Conservation (phyloP, 108 stramenopile species). For the Skeletonema menzelii region DNA sequence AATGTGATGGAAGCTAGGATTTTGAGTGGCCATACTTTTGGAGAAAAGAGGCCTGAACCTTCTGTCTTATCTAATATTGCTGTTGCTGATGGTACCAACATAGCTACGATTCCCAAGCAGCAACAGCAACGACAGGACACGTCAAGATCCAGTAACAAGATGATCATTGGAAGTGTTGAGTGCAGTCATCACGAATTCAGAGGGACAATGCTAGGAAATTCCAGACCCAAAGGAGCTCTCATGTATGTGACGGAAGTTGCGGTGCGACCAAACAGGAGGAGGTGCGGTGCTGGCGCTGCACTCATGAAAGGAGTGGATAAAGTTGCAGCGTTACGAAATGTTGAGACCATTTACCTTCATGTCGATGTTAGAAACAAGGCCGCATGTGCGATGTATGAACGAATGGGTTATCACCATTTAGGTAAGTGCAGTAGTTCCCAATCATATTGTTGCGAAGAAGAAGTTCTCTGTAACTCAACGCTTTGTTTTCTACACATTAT, state of each 20-base stretch:
- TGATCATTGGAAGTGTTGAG: slow-evolving; percentile 78
- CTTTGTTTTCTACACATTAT: background rate
- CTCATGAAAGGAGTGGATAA: slow-evolving; percentile 62
- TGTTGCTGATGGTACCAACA: background rate
- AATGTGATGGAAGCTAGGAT: slow-evolving; percentile 32
- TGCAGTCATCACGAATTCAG: slow-evolving; percentile 83
- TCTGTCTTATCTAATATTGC: background rate
- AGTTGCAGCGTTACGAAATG: slow-evolving; percentile 59
- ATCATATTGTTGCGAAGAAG: background rate
- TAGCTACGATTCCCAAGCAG: background rate
- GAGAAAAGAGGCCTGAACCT: background rate
- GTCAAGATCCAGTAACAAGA: background rate
- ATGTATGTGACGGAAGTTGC: slow-evolving; percentile 89
- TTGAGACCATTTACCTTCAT: slow-evolving; percentile 82
- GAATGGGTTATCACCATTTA: slow-evolving; percentile 58
- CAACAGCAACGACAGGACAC: background rate
- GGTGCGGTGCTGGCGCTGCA: slow-evolving; percentile 67
- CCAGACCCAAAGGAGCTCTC: slow-evolving; percentile 53
- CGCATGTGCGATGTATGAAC: slow-evolving; percentile 66
- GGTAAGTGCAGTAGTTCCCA: background rate
- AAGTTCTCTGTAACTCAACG: background rate
- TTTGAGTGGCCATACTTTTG: slow-evolving; percentile 21
- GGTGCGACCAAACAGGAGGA: slow-evolving; percentile 55
- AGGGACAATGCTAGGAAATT: slow-evolving; percentile 62
- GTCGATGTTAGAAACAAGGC: slow-evolving; percentile 77